These are phyloP conservation scores for Globomyces sp. DNA, from an alignment of 371 early-diverging fungal genomes.

Conservation along the genomic window DNA sequence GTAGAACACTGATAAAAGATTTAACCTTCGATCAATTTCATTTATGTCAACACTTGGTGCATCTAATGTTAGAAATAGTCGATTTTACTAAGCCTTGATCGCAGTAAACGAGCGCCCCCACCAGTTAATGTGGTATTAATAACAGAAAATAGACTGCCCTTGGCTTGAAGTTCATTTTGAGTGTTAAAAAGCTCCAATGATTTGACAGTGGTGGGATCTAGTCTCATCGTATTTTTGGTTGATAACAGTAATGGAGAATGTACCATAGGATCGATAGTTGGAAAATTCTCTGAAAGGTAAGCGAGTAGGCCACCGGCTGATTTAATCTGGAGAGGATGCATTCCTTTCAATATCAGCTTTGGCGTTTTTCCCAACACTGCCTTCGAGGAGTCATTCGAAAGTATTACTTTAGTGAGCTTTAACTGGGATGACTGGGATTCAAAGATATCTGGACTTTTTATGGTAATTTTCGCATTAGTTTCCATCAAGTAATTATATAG, in stretches of 20 bases:
- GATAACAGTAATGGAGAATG: slow-evolving; percentile 10
- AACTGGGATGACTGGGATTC: background rate
- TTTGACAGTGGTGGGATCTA: slow-evolving; percentile 48
- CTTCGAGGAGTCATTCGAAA: background rate
- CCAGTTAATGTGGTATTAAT: slow-evolving; percentile 77
- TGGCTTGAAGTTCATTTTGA: slow-evolving; percentile 2
- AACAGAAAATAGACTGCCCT: slow-evolving; percentile 64
- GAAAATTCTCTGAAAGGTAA: slow-evolving; percentile 47
- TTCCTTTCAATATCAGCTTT: background rate
- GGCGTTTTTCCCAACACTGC: background rate
- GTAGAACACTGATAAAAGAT: slow-evolving; percentile 33
- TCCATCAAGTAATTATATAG: background rate
- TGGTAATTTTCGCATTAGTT: background rate
- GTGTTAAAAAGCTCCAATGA: slow-evolving; percentile 48
- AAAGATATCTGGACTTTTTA: background rate
- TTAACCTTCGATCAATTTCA: slow-evolving; percentile 39
- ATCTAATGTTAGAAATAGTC: slow-evolving; percentile 38
- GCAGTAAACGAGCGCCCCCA: slow-evolving; percentile 74
- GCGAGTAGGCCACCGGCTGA: slow-evolving; percentile 48
- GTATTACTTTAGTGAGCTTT: background rate
- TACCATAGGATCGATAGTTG: slow-evolving; percentile 27
- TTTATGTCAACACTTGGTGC: slow-evolving; percentile 33
- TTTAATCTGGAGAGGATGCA: slow-evolving; percentile 13
- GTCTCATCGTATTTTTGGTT: slow-evolving; percentile 37
- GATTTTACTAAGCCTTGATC: slow-evolving; percentile 43